Base-by-base conservation (phyloP, 345 rosid genomes). In the Pistacia atlantica region DNA sequence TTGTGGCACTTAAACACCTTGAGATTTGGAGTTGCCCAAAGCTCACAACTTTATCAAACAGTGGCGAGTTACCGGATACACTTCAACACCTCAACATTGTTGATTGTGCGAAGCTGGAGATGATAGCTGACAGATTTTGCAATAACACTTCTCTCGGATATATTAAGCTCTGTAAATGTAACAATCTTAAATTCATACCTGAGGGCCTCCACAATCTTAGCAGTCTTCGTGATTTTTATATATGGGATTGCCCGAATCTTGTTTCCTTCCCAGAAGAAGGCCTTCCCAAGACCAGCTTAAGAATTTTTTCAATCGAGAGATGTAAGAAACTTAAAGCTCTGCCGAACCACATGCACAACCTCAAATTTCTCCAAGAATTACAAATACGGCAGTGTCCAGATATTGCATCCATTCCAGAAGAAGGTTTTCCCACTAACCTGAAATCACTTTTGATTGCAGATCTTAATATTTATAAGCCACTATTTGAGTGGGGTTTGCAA, bases 401-500 rank as follows among this genome's bases (percentile, higher is more conserved):
- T 8, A 38, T 56, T 3, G 13, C 22, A 13, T 57, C 51, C 31
- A 35, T 57, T 22, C 54, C 49, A 4, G 35, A 71, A 57, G 46
- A 71, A 13, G 74, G 74, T 57, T 71, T 71, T 2, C 64, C 74
- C n/a, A 57, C 74, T 35, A 20, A 38, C 33, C 9, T 71, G 25
- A 17, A 45, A 11, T 10, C 16, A 10, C 62, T 69, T 11, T 1
- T 7, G 12, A 56, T 56, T 56, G 49, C 49, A n/a, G 51, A 57
- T 71, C n/a, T 12, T 2, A 37, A 56, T 33, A 37, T 71, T 33
- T 35, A n/a, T 38, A 28, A 56, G 51, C 10, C 52, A 37, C 11
- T 70, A 3, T 13, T 71, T 9, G 38, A 72, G 25, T 72, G 75
- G 75, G 75, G 75, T 6, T 72, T 57, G 11, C 74, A 71, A 5